These are phyloP conservation scores for Phlebopus sp. DNA, from an alignment of 1,284 basidiomycete species.

Conservation along the genomic window DNA sequence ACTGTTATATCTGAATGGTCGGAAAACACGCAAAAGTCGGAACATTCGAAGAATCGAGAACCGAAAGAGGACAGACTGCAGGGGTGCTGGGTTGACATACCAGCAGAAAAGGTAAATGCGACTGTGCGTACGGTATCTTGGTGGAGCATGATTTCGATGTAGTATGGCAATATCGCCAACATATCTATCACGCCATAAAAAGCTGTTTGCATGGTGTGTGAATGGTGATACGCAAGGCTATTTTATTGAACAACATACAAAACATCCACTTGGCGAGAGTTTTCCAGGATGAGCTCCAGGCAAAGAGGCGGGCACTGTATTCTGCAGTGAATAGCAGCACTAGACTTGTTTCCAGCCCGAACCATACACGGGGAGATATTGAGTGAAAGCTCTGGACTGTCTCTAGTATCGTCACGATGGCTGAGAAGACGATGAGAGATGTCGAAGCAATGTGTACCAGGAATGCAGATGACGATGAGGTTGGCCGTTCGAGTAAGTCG, in stretches of 20 bases:
- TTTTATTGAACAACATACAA: slow-evolving; percentile 45
- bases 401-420: slow-evolving; percentile 79
- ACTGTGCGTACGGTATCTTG: slow-evolving; percentile 71
- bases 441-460: slow-evolving; percentile 63
- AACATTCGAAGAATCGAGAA: slow-evolving; percentile 86
- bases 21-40: slow-evolving; percentile 80
- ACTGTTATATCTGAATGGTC: slow-evolving; percentile 81
- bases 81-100: slow-evolving; percentile 1
- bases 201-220: slow-evolving; percentile 40
- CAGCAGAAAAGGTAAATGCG: background rate
- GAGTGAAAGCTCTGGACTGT: slow-evolving; percentile 82
- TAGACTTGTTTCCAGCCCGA: slow-evolving; percentile 75
- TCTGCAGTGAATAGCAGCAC: slow-evolving; percentile 84
- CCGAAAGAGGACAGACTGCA: slow-evolving; percentile 76
- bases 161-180: slow-evolving; percentile 83
- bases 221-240: slow-evolving; percentile 3
- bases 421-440: slow-evolving; percentile 64
- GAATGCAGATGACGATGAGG: slow-evolving; percentile 65
- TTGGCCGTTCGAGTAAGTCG: slow-evolving; percentile 65
- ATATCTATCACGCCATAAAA: slow-evolving; percentile 87
- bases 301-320: slow-evolving; percentile 61
- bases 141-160: slow-evolving; percentile 77
- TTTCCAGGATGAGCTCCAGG: slow-evolving; percentile 63
- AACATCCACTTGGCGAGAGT: slow-evolving; percentile 62
- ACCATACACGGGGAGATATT: slow-evolving; percentile 70